Percentiles rank a stretch among this genome's conserved stretches.
phyloP scores from a whole-genome alignment of 208 protist species.

The Tritrichomonas musculus region DNA sequence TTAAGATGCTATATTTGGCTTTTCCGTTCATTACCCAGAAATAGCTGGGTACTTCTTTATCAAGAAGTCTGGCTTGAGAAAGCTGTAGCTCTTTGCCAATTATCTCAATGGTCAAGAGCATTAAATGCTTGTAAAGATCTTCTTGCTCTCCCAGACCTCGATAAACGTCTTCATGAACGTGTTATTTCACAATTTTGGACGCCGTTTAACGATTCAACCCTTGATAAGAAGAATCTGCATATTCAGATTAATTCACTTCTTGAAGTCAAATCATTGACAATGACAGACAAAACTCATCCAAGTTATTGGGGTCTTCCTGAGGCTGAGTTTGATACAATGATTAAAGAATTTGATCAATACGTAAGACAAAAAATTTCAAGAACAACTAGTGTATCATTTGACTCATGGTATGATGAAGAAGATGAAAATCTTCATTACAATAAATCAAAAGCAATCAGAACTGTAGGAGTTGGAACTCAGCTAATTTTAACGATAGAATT shows the following conservation, averaged over 20 bases:
- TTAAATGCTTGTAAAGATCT: neutral
- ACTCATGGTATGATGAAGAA: neutral
- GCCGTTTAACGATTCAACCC: neutral
- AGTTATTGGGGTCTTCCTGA: neutral
- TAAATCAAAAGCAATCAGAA: neutral
- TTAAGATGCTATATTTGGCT: conserved; percentile 1
- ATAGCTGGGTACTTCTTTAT: neutral
- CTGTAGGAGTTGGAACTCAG: neutral
- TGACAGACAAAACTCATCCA: neutral
- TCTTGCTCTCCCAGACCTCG: neutral
- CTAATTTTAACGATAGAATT: neutral
- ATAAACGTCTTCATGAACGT: neutral
- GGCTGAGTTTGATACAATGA: neutral
- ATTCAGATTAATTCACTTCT: neutral
- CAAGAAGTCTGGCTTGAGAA: conserved; percentile 13
- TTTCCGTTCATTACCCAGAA: neutral
- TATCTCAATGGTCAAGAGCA: neutral
- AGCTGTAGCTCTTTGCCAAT: neutral
- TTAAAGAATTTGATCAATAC: neutral
- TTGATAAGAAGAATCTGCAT: neutral
- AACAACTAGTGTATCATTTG: neutral
- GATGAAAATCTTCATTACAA: neutral
- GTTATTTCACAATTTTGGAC: neutral
- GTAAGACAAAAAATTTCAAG: neutral
- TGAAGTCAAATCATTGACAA: neutral